phyloP scores from a whole-genome alignment of 495 filamentous ascomycete genomes.

The Aspergillus heteromorphus region DNA sequence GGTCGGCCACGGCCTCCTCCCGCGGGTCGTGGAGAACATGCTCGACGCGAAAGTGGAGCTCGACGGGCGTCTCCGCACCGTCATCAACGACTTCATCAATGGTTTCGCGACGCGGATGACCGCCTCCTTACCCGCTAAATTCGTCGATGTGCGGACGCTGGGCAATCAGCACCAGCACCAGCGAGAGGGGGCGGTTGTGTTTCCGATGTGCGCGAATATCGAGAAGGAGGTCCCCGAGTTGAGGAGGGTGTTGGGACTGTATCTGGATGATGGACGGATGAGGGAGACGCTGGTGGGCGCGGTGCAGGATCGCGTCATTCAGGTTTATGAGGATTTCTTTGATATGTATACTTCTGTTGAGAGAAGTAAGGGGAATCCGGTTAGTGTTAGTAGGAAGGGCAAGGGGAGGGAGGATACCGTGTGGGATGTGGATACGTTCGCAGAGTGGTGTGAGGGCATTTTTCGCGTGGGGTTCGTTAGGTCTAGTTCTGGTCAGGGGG shows the following conservation, averaged over 20 bases:
- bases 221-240: constrained; percentile 53
- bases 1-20: constrained; percentile 54
- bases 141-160: constrained; percentile 36
- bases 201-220: constrained; percentile 38
- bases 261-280: constrained; percentile 55
- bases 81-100: constrained; percentile 75
- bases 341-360: constrained; percentile 44
- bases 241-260: constrained; percentile 48
- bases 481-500: neutral
- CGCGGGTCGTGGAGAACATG: constrained; percentile 62
- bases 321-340: constrained; percentile 57
- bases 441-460: constrained; percentile 52
- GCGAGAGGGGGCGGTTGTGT: constrained; percentile 37
- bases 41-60: constrained; percentile 76
- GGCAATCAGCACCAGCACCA: constrained; percentile 31
- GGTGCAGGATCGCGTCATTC: constrained; percentile 54
- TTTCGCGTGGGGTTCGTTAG: constrained; percentile 46
- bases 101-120: constrained; percentile 53
- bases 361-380: constrained; percentile 37
- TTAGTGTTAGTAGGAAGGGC: constrained; percentile 52
- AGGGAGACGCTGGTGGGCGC: constrained; percentile 58
- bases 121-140: constrained; percentile 39
- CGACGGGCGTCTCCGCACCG: constrained; percentile 68
- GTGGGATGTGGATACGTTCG: constrained; percentile 62
- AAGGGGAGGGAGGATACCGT: constrained; percentile 55